A percentile compares a stretch with the other conserved stretches of the same genome.
These are phyloP conservation scores for Phalaenopsis equestris DNA, from an alignment of 106 monocot species.

Conservation along the genomic window DNA sequence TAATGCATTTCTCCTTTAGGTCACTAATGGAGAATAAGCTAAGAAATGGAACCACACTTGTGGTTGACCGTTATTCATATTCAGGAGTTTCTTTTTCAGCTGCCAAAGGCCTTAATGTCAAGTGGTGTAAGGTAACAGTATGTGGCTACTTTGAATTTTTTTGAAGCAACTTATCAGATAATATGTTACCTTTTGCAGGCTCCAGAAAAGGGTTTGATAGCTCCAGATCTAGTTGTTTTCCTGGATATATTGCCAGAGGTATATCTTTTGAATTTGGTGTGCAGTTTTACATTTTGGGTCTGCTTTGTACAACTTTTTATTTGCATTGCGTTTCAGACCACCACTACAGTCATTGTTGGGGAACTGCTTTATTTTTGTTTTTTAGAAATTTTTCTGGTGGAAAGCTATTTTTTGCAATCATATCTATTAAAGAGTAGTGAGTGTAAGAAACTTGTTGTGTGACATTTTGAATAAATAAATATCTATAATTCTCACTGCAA, in stretches of 20 bases:
- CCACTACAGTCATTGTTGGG: neutral
- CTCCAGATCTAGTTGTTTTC: constrained; percentile 86
- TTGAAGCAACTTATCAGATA: neutral
- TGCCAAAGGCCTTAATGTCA: constrained; percentile 82
- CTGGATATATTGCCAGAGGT: constrained; percentile 91
- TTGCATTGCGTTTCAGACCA: neutral
- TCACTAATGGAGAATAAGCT: constrained; percentile 82
- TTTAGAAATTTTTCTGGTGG: no score
- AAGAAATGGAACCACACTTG: constrained; percentile 62
- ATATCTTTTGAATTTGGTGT: neutral
- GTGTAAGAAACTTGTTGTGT: no score
- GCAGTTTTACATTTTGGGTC: neutral
- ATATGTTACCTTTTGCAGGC: constrained; percentile 38
- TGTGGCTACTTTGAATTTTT: neutral
- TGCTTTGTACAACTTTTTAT: neutral
- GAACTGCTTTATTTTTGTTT: no score
- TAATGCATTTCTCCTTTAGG: constrained; percentile 19
- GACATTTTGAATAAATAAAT: no score
- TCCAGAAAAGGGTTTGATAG: constrained; percentile 79
- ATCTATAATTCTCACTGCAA: no score
- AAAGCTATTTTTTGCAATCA: no score
- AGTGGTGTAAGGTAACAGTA: constrained; percentile 86
- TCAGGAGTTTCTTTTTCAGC: constrained; percentile 95
- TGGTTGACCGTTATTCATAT: constrained; percentile 91
- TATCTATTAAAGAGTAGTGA: no score